Conservation (phyloP, 352 stramenopile species). For the Globisporangium mamillatum region DNA sequence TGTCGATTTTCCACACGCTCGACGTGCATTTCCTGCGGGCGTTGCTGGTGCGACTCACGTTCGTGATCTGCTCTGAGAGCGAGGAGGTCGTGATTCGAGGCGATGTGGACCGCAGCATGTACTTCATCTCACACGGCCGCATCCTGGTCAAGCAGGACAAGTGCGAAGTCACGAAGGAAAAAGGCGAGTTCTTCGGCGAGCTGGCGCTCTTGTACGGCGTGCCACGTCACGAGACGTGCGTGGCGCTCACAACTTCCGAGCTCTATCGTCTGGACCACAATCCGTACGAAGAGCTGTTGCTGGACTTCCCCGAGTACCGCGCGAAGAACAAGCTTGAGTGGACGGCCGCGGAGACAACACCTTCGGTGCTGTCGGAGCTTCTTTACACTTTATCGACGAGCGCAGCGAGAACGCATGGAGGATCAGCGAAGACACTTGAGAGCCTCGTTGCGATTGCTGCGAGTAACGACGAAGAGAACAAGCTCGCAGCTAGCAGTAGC, state of each 20-base stretch:
- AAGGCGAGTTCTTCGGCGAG: constrained; percentile 79
- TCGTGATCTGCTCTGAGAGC: constrained; percentile 59
- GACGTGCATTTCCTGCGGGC: constrained; percentile 61
- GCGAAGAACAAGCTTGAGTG: constrained; percentile 47
- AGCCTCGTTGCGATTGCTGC: not conserved
- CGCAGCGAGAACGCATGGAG: not conserved
- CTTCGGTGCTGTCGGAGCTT: constrained; percentile 21
- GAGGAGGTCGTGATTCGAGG: constrained; percentile 69
- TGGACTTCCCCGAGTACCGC: constrained; percentile 70
- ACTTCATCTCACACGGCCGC: constrained; percentile 66
- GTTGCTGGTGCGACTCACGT: constrained; percentile 52
- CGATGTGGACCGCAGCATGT: constrained; percentile 78
- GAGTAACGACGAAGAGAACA: constrained; percentile 2
- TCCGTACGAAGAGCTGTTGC: constrained; percentile 55
- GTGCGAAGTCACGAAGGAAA: constrained; percentile 44
- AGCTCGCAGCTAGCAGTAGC: constrained; percentile 2
- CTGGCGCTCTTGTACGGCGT: constrained; percentile 66
- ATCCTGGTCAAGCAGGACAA: constrained; percentile 56
- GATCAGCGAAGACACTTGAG: not conserved
- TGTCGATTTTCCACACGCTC: constrained; percentile 45
- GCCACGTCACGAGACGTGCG: constrained; percentile 59
- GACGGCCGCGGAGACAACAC: constrained; percentile 31
- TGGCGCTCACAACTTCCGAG: constrained; percentile 48
- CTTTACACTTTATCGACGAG: constrained; percentile 18
- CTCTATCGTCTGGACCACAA: constrained; percentile 67